These are phyloP conservation scores for Reutealis trisperma DNA, from an alignment of 345 rosid genomes.

Conservation along the genomic window DNA sequence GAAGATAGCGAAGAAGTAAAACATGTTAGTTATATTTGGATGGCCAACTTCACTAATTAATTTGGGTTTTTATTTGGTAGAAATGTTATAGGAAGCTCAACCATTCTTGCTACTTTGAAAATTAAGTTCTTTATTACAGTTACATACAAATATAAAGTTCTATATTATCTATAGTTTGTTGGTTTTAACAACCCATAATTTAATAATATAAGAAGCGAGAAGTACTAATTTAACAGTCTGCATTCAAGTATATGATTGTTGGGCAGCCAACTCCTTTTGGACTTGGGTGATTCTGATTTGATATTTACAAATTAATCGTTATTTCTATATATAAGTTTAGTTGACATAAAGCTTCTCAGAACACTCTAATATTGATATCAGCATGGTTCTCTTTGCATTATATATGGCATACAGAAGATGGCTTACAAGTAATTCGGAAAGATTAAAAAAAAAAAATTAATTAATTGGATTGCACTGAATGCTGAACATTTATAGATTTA, in stretches of 20 bases:
- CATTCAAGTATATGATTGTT: not conserved
- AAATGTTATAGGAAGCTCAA: conserved; percentile 4
- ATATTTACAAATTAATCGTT: not conserved
- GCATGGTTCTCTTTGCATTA: not conserved
- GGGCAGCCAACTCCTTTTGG: not conserved
- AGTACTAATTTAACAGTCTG: not conserved
- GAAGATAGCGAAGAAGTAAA: not conserved
- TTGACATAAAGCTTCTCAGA: too few species aligned
- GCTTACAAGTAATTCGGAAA: not conserved
- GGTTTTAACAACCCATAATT: not conserved
- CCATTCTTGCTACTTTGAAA: conserved; percentile 1
- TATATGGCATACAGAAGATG: too few species aligned
- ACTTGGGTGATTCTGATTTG: not conserved
- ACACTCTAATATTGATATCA: too few species aligned
- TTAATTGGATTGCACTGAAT: not conserved
- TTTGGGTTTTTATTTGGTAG: not conserved
- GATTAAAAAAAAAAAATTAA: too few species aligned
- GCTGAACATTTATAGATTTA: too few species aligned
- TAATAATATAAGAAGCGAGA: not conserved
- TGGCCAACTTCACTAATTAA: conserved; percentile 4
- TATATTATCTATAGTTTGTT: not conserved
- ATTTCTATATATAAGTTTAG: too few species aligned
- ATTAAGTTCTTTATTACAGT: not conserved
- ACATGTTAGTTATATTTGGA: conserved; percentile 3
- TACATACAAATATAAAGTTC: not conserved